Percentiles rank a stretch among this genome's conserved stretches.
phyloP scores from a whole-genome alignment of 192 early-diverging fungal species.

The Funneliformis mosseae region DNA sequence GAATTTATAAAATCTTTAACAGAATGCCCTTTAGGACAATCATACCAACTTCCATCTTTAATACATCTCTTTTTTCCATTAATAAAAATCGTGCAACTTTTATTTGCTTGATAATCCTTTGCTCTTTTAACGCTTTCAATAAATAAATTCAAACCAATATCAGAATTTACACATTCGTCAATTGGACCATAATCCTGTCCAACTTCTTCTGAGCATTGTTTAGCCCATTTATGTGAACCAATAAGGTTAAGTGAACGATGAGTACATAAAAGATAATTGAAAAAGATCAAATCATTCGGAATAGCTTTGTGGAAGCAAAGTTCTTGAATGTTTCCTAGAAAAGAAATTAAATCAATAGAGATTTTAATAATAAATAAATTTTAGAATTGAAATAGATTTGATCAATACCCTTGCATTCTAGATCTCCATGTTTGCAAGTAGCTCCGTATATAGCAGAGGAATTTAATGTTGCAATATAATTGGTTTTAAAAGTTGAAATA shows the following conservation, averaged over 20 bases:
- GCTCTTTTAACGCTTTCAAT: slow-evolving; percentile 42
- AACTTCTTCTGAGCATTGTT: slow-evolving; percentile 33
- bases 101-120: slow-evolving; percentile 44
- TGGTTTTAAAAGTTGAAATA: slow-evolving; percentile 49
- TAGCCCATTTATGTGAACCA: slow-evolving; percentile 34
- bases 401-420: slow-evolving; percentile 55
- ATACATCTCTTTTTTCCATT: slow-evolving; percentile 57
- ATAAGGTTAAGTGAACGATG: slow-evolving; percentile 36
- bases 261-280: slow-evolving; percentile 42
- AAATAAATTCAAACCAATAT: slow-evolving; percentile 46
- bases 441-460: slow-evolving; percentile 39
- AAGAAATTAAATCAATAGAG: slow-evolving; percentile 35
- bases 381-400: slow-evolving; percentile 14
- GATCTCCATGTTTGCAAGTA: slow-evolving; percentile 54
- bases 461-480: slow-evolving; percentile 51
- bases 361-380: slow-evolving; percentile 42
- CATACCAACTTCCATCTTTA: slow-evolving; percentile 55
- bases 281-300: slow-evolving; percentile 36
- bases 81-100: slow-evolving; percentile 62
- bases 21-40: slow-evolving; percentile 35
- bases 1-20: slow-evolving; percentile 39
- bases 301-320: slow-evolving; percentile 45
- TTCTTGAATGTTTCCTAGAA: slow-evolving; percentile 47
- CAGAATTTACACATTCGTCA: slow-evolving; percentile 40
- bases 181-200: slow-evolving; percentile 48